phyloP scores from a whole-genome alignment of 805 yeast species.

The Starmerella geochares region DNA sequence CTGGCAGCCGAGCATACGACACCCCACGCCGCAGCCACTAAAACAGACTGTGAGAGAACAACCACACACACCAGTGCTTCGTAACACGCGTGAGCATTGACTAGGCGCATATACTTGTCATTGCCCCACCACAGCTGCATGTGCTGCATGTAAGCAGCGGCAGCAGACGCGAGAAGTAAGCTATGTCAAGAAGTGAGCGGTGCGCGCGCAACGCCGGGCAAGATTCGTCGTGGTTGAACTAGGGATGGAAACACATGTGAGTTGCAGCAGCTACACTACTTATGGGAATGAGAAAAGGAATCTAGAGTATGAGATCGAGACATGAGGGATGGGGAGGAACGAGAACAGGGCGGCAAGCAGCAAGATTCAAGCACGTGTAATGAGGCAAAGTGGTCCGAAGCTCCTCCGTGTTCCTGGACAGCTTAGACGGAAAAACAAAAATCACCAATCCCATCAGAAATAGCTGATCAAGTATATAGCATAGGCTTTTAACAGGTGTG shows the following conservation, averaged over 20 bases:
- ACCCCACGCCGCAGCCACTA: background rate
- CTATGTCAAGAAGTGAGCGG: background rate
- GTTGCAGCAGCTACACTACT: background rate
- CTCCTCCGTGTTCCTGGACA: no score
- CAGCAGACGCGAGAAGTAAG: no score
- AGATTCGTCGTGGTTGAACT: background rate
- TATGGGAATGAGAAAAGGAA: background rate
- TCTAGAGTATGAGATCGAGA: background rate
- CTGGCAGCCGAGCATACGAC: background rate
- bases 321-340: background rate
- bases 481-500: background rate
- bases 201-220: no score
- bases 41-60: background rate
- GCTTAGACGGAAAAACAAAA: background rate
- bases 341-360: background rate
- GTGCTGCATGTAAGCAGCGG: background rate
- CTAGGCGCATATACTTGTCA: background rate
- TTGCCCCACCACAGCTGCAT: background rate
- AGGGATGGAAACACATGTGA: background rate
- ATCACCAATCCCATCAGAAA: background rate
- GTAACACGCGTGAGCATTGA: background rate
- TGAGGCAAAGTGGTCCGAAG: no score
- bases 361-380: background rate
- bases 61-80: background rate
- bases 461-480: slow-evolving; percentile 2